Conservation (phyloP, 2,329 filamentous ascomycete genomes). For the Fusarium napiforme region DNA sequence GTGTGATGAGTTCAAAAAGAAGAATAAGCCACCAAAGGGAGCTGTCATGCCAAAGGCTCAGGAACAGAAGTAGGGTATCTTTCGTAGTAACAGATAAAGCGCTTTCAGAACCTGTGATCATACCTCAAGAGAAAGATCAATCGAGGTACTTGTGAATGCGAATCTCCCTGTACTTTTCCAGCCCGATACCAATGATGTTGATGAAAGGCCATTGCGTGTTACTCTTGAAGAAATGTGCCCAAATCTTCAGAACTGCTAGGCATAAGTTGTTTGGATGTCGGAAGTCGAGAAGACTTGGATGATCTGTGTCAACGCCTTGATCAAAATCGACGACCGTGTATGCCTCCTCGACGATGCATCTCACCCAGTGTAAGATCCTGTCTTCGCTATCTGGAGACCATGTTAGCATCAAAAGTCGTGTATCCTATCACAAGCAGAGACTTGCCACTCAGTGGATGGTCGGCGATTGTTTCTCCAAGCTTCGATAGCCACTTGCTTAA, state of each 20-base stretch:
- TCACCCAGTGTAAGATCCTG: slow-evolving; percentile 59
- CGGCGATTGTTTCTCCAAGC: neutral
- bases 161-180: slow-evolving; percentile 51
- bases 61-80: neutral
- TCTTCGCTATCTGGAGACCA: slow-evolving; percentile 52
- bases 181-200: slow-evolving; percentile 55
- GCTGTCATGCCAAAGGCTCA: slow-evolving; percentile 53
- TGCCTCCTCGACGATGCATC: slow-evolving; percentile 58
- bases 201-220: slow-evolving; percentile 62
- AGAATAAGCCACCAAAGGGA: slow-evolving; percentile 66
- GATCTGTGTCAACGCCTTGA: slow-evolving; percentile 25
- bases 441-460: neutral
- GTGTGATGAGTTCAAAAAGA: slow-evolving; percentile 77
- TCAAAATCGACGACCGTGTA: slow-evolving; percentile 52
- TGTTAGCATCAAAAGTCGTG: neutral
- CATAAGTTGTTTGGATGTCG: neutral
- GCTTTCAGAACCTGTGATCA: neutral
- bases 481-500: slow-evolving; percentile 58
- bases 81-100: neutral
- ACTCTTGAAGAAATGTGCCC: slow-evolving; percentile 59
- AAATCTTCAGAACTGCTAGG: slow-evolving; percentile 56
- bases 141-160: slow-evolving; percentile 8
- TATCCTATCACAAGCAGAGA: rapidly evolving
- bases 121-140: neutral
- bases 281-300: neutral